Base-by-base conservation (phyloP, 495 filamentous ascomycete species). In the Neurospora africana region DNA sequence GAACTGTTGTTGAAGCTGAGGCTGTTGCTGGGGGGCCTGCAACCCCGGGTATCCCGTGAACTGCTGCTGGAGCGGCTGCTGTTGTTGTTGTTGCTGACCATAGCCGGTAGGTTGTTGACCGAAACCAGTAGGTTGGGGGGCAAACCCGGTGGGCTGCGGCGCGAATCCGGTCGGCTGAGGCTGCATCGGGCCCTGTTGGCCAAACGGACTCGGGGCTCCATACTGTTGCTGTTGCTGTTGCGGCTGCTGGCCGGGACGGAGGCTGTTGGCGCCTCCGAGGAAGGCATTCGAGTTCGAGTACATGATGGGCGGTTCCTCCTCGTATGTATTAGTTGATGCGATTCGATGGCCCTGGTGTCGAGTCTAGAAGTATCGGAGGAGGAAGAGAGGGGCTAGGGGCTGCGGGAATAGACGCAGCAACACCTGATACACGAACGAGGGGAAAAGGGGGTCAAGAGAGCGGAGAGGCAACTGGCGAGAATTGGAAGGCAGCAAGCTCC, bases 231-330 rank as follows among this genome's bases (percentile, higher is more conserved):
- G 53, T 61, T 61, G 53, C 53, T 65, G 53, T 33, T 65, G 53
- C 23, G 53, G 53, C 53, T 86, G 88, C 75, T 85, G 87, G 68
- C 88, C 91, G 10, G 92, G 91, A 73, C 92, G 93, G 79, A 87
- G 84, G 82, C 83, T 90, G 81, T 90, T 92, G 81, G 85, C 88
- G 82, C 89, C 90, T 78, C 93, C 92, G 73, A 95, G 84, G 79
- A 90, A 97, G 68, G 92, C 90, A 84, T 90, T 94, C 72, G 93
- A 92, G 78, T 91, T 92, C 53, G 93, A 94, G 84, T 90, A 97
- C 94, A 97, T 97, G 83, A 80, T 74, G 68, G 36, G 72, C 40
- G 67, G 13, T 19, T 19, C 27, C 53, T 65, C 53, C 27, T 65
- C 27, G 53, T 65, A 17, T 33, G 27, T 65, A 33, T 65, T 65